Conservation (phyloP, 2,329 filamentous ascomycete species). For the Colletotrichum sp. region DNA sequence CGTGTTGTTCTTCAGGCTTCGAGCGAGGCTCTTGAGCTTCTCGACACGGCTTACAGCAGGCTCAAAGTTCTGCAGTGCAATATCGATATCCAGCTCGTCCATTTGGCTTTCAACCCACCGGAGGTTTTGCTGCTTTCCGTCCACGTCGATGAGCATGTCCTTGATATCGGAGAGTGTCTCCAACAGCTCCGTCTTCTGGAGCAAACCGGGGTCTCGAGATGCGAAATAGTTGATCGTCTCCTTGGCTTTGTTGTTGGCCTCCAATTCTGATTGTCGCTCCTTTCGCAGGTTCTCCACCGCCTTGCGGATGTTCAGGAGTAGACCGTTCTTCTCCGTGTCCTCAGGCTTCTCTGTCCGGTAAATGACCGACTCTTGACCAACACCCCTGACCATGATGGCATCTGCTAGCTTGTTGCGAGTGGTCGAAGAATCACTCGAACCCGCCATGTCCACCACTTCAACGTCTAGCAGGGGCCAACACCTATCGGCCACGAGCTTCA, state of each 20-base stretch:
- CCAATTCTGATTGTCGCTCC: constrained; percentile 82
- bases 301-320: constrained; percentile 91
- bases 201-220: constrained; percentile 75
- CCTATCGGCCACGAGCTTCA: constrained; percentile 88
- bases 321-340: constrained; percentile 76
- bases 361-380: constrained; percentile 90
- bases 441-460: constrained; percentile 87
- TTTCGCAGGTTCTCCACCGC: constrained; percentile 91
- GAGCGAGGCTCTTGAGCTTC: constrained; percentile 79
- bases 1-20: constrained; percentile 81
- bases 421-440: constrained; percentile 60
- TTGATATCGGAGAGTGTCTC: constrained; percentile 80
- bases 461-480: constrained; percentile 96
- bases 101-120: constrained; percentile 96
- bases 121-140: constrained; percentile 94
- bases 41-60: constrained; percentile 84
- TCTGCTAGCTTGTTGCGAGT: constrained; percentile 72
- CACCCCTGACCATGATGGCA: constrained; percentile 86
- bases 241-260: constrained; percentile 82
- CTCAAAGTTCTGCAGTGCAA: constrained; percentile 89
- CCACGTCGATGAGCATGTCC: constrained; percentile 92
- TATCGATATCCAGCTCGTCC: constrained; percentile 94
- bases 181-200: constrained; percentile 81
- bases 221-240: constrained; percentile 89
- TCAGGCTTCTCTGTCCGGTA: constrained; percentile 89